Evolutionary conservation across 2,329 filamentous ascomycete genomes (phyloP), one percentile per base, ranked within the genome.

Genomic region (Diaporthe longicolla): DNA sequence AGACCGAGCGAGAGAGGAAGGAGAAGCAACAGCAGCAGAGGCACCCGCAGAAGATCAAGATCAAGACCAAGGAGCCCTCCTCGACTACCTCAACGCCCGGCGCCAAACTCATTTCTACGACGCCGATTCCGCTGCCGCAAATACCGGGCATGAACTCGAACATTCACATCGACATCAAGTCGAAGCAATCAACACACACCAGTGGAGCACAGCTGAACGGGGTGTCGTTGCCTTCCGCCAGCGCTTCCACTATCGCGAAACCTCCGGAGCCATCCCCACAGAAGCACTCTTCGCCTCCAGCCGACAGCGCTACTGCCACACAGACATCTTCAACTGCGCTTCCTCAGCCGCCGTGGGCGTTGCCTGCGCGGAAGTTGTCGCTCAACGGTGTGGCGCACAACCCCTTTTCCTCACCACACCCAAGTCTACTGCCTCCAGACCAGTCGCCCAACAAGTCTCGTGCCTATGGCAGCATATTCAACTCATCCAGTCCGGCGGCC

Each of bases 1-100:
- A 89, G 21, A 92, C 91, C 74, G 90, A 91, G 76, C 74, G 72
- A 43, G 69, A 69, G 50, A 72, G 70, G 55, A 87, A 93, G 77
- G 89, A 91, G 77, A 84, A 79, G 90, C 90, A 52, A 21, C 93
- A 79, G 90, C 90, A 54, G n/a, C 93, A 93, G 79, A 86, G 91
- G 61, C 91, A 82, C n/a, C 85, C 85, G 24, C 81, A 85, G 13
- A 89, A 76, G 66, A 82, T 91, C 79, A 90, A 89, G 78, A 80
- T 91, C 73, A 91, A 89, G 79, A 79, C 89, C 37, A 85, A 82
- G 55, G 78, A 79, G 21, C 77, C 78, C 13, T 78, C 78, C 52
- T 73, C 74, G 61, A 77, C 80, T 50, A 77, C 77, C 32, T 79
- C 79, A 21, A 75, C 77, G 11, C 54, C 79, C 55, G 63, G 74